A percentile compares a stretch with the other conserved stretches of the same genome.
Conservation (phyloP, 2,329 filamentous ascomycete genomes). For the Aspergillus melleus region DNA sequence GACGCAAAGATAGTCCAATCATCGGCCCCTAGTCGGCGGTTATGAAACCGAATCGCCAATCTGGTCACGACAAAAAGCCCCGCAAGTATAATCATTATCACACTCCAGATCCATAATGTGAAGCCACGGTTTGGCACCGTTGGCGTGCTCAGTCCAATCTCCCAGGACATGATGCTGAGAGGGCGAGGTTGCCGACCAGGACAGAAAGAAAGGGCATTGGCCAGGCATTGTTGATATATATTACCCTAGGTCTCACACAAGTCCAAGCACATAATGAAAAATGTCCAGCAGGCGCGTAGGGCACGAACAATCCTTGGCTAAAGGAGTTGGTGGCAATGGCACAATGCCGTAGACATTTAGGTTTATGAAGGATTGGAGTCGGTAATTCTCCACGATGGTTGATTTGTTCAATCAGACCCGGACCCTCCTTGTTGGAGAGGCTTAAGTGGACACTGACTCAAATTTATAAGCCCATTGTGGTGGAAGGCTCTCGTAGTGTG, state of each 20-base stretch:
- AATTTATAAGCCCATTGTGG: too few relatives aligned
- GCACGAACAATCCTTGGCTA: neutral
- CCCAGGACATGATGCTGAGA: slow-evolving; percentile 9
- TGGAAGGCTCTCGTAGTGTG: too few relatives aligned
- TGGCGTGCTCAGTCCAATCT: slow-evolving; percentile 14
- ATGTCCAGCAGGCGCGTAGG: too few relatives aligned
- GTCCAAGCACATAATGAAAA: too few relatives aligned
- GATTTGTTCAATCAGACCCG: too few relatives aligned
- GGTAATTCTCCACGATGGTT: too few relatives aligned
- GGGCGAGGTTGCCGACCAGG: neutral
- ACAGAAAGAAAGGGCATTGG: neutral
- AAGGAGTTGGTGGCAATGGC: neutral
- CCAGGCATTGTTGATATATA: too few relatives aligned
- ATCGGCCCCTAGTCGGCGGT: slow-evolving; percentile 19
- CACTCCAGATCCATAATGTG: slow-evolving; percentile 22
- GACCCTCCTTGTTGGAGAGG: too few relatives aligned
- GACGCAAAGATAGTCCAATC: slow-evolving; percentile 26
- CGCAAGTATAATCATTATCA: slow-evolving; percentile 21
- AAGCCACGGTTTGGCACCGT: slow-evolving; percentile 21
- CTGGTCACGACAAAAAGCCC: slow-evolving; percentile 22
- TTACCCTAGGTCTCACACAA: too few relatives aligned
- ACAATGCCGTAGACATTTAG: too few relatives aligned
- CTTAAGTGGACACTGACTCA: too few relatives aligned
- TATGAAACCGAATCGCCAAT: slow-evolving; percentile 18
- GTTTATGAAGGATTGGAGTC: too few relatives aligned